Evolutionary conservation across 208 protist genomes (phyloP).

Genomic region (Endotrypanum monterogeii): DNA sequence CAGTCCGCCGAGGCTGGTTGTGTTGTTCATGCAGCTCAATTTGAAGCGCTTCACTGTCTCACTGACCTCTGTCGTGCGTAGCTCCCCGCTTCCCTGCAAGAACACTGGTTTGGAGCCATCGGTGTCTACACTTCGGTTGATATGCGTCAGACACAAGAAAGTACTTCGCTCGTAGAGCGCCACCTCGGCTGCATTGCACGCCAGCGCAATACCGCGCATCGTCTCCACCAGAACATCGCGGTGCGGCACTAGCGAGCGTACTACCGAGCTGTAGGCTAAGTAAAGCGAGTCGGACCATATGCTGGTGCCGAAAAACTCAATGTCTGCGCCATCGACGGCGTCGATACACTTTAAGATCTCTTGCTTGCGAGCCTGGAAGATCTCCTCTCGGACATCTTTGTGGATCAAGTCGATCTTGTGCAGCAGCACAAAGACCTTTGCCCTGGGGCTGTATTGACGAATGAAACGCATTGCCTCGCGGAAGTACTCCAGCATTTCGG

Average conservation of each 20-base stretch:
- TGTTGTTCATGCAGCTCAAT: conserved; percentile 92
- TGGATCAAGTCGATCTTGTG: conserved; percentile 99
- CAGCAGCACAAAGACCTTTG: conserved; percentile 98
- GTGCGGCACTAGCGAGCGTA: conserved; percentile 97
- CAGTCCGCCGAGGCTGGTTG: conserved; percentile 76
- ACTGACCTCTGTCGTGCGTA: conserved; percentile 86
- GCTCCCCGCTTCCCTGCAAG: conserved; percentile 38
- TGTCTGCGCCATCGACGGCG: conserved; percentile 54
- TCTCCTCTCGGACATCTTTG: conserved; percentile 59
- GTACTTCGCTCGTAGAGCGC: conserved; percentile 98
- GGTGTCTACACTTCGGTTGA: conserved; percentile 48
- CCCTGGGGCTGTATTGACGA: conserved; percentile 95
- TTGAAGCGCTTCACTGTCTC: conserved; percentile 92
- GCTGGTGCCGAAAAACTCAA: conserved; percentile 97
- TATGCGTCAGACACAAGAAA: conserved; percentile 97
- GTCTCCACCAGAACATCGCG: conserved; percentile 90
- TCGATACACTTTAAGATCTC: conserved; percentile 70
- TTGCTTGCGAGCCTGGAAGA: conserved; percentile 72
- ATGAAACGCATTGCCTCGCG: conserved; percentile 95
- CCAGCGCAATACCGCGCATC: conserved; percentile 91
- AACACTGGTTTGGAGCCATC: conserved; percentile 22
- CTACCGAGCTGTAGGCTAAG: conserved; percentile 94
- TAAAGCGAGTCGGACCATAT: conserved; percentile 99
- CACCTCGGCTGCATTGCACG: conserved; percentile 97
- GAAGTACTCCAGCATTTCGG: conserved; percentile 98